Percentiles rank a stretch among this genome's conserved stretches.
Conservation (phyloP, 2,329 filamentous ascomycete genomes). For the Mollisia scopiformis region DNA sequence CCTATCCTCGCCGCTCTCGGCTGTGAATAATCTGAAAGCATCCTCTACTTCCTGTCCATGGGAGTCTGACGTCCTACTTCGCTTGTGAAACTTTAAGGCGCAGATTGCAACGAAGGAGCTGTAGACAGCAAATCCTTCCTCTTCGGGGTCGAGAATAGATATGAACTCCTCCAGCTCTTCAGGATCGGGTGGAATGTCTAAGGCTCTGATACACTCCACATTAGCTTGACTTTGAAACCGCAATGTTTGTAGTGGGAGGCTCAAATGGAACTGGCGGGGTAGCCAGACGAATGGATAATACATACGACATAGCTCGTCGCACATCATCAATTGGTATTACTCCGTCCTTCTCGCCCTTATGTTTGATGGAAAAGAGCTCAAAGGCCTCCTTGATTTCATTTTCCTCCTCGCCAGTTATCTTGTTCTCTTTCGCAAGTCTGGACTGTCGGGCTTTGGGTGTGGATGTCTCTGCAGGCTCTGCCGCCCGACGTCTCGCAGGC, state of each 20-base stretch:
- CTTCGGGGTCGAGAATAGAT: slow-evolving; percentile 80
- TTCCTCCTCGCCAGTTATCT: slow-evolving; percentile 82
- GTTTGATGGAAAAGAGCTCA: slow-evolving; percentile 74
- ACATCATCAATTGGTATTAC: slow-evolving; percentile 48
- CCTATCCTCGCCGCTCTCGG: slow-evolving; percentile 51
- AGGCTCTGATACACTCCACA: slow-evolving; percentile 59
- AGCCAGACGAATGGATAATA: slow-evolving; percentile 1
- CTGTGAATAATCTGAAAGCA: slow-evolving; percentile 81
- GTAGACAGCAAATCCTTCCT: slow-evolving; percentile 77
- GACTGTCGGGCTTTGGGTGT: slow-evolving; percentile 64
- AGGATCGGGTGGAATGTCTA: slow-evolving; percentile 70
- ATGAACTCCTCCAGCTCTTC: slow-evolving; percentile 77
- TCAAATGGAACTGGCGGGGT: slow-evolving; percentile 6
- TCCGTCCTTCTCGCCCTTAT: slow-evolving; percentile 72
- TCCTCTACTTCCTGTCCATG: slow-evolving; percentile 73
- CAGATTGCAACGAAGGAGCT: slow-evolving; percentile 84
- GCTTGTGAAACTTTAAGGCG: slow-evolving; percentile 78
- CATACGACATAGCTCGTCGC: slow-evolving; percentile 72
- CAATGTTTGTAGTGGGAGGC: not conserved
- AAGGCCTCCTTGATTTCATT: slow-evolving; percentile 91
- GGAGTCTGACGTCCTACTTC: slow-evolving; percentile 52
- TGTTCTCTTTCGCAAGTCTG: slow-evolving; percentile 90
- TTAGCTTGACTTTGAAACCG: not conserved
- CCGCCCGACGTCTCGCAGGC: slow-evolving; percentile 36
- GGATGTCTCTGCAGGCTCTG: slow-evolving; percentile 23